These are phyloP conservation scores for Tritrichomonas foetus DNA, from an alignment of 208 protist species.

Conservation along the genomic window DNA sequence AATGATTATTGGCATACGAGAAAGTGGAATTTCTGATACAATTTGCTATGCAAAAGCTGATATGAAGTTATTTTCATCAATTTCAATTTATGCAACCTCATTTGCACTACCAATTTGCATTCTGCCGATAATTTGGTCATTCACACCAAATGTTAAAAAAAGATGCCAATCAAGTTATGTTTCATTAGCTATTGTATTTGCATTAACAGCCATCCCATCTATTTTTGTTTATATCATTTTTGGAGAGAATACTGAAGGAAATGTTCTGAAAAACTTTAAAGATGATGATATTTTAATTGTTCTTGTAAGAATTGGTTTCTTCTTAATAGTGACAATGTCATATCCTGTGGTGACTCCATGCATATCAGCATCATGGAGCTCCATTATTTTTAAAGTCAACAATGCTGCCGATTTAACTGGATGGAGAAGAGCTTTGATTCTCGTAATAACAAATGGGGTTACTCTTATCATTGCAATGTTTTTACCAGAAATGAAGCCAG, in stretches of 20 bases:
- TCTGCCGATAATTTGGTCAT: neutral
- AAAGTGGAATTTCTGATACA: neutral
- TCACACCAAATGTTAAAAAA: neutral
- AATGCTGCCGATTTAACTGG: neutral
- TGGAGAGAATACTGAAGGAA: neutral
- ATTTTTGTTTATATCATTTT: neutral
- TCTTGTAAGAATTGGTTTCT: slow-evolving; percentile 1
- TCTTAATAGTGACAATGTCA: neutral
- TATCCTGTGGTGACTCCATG: neutral
- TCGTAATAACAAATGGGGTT: neutral
- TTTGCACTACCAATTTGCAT: neutral
- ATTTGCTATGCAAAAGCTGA: neutral
- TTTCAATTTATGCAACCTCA: neutral
- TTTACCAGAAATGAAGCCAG: neutral
- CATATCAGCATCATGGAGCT: neutral
- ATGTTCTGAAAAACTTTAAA: neutral
- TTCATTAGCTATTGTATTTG: neutral
- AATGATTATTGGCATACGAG: neutral
- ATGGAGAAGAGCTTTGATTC: neutral
- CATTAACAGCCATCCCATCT: neutral
- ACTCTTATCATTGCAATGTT: neutral
- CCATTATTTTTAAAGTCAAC: neutral
- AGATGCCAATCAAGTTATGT: neutral
- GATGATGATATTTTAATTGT: neutral
- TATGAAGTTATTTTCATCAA: neutral